A percentile compares a stretch with the other conserved stretches of the same genome.
phyloP scores from a whole-genome alignment of 2,329 filamentous ascomycete species.

The Fusarium tanahbumbuense region DNA sequence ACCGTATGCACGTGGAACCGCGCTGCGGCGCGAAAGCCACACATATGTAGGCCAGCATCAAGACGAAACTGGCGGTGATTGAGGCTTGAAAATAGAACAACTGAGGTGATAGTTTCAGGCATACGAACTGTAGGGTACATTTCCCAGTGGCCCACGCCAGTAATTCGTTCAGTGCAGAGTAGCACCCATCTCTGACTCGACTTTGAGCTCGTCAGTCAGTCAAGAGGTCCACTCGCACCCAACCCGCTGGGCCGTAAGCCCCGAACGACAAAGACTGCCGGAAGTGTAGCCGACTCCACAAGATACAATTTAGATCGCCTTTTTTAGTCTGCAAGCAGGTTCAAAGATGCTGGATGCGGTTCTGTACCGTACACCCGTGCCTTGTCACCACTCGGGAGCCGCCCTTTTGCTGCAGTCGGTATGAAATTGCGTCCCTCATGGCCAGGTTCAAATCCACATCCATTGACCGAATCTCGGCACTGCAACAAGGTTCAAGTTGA shows the following conservation, averaged over 20 bases:
- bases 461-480: slow-evolving; percentile 34
- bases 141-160: slow-evolving; percentile 11
- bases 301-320: slow-evolving; percentile 36
- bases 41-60: slow-evolving; percentile 33
- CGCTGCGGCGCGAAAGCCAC: slow-evolving; percentile 38
- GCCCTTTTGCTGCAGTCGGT: slow-evolving; percentile 23
- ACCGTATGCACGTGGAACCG: slow-evolving; percentile 40
- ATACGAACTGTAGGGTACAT: slow-evolving; percentile 18
- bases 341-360: slow-evolving; percentile 23
- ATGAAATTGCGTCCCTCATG: slow-evolving; percentile 6
- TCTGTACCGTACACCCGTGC: slow-evolving; percentile 2
- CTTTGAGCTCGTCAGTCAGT: slow-evolving; percentile 31
- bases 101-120: slow-evolving; percentile 41
- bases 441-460: not conserved
- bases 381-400: slow-evolving; percentile 28
- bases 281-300: slow-evolving; percentile 49
- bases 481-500: slow-evolving; percentile 27
- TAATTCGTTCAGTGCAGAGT: not conserved
- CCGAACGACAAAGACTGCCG: slow-evolving; percentile 48
- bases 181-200: slow-evolving; percentile 39
- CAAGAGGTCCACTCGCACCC: slow-evolving; percentile 43
- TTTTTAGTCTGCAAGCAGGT: slow-evolving; percentile 30
- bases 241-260: slow-evolving; percentile 46
- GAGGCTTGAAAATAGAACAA: slow-evolving; percentile 26
- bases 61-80: slow-evolving; percentile 46